A percentile compares a stretch with the other conserved stretches of the same genome.
phyloP scores from a whole-genome alignment of 1,284 basidiomycete species.

The Apiotrichum gracile region DNA sequence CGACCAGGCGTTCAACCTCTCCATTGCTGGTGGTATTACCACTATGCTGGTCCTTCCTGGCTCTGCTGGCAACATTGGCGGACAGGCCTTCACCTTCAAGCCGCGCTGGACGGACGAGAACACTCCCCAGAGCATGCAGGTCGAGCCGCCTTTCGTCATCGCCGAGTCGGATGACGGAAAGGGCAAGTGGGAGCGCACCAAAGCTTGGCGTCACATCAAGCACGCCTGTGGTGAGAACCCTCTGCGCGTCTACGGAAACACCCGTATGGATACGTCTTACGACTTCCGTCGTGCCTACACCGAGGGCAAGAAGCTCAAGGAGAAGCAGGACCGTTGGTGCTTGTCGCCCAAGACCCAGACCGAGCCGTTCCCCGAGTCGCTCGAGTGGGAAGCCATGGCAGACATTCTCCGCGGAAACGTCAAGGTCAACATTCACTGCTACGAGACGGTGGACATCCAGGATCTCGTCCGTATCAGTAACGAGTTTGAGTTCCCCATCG shows the following conservation, averaged over 20 bases:
- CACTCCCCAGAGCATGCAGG: slow-evolving; percentile 46
- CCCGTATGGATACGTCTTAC: slow-evolving; percentile 56
- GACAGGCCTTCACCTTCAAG: slow-evolving; percentile 52
- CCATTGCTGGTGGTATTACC: slow-evolving; percentile 52
- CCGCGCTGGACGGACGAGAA: slow-evolving; percentile 47
- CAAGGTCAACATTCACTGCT: slow-evolving; percentile 73
- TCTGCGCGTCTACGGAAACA: slow-evolving; percentile 48
- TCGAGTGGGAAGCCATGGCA: slow-evolving; percentile 78
- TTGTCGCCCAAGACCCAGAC: slow-evolving; percentile 51
- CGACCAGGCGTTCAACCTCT: slow-evolving; percentile 48
- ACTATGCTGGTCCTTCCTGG: slow-evolving; percentile 52
- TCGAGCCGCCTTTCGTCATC: slow-evolving; percentile 47
- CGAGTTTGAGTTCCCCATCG: slow-evolving; percentile 55
- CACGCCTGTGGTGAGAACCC: slow-evolving; percentile 52
- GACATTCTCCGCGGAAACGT: slow-evolving; percentile 65
- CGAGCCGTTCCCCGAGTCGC: slow-evolving; percentile 62
- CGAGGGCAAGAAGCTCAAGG: slow-evolving; percentile 66
- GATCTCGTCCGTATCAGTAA: slow-evolving; percentile 57
- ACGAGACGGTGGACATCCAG: slow-evolving; percentile 72
- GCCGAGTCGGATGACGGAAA: slow-evolving; percentile 22
- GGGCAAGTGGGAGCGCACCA: slow-evolving; percentile 32
- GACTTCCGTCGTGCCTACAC: slow-evolving; percentile 60
- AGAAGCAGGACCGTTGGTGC: slow-evolving; percentile 64
- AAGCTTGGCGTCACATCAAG: slow-evolving; percentile 44
- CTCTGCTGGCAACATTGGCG: slow-evolving; percentile 41